A percentile compares a stretch with the other conserved stretches of the same genome.
Conservation (phyloP, 345 rosid genomes). For the Rhizophora mangle region DNA sequence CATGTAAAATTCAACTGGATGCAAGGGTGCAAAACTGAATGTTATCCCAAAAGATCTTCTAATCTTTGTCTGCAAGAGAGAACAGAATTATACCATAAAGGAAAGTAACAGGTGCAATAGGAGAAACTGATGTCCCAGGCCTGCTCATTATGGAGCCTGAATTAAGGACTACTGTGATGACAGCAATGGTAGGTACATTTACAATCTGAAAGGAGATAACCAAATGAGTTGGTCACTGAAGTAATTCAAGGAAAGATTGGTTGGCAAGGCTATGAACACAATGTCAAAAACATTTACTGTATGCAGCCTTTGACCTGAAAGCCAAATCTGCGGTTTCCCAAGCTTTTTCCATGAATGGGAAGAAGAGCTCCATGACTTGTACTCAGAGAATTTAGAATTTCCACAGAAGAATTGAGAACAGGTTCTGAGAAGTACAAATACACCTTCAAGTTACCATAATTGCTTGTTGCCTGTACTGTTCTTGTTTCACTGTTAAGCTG, state of each 20-base stretch:
- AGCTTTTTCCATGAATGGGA: constrained; percentile 51
- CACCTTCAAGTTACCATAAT: constrained; percentile 51
- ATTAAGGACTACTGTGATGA: constrained; percentile 52
- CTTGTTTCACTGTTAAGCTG: constrained; percentile 56
- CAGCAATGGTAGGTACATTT: constrained; percentile 47
- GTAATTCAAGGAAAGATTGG: neutral
- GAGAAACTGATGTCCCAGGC: constrained; percentile 69
- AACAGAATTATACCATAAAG: constrained; percentile 55
- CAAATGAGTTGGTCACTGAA: constrained; percentile 7
- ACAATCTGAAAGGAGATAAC: constrained; percentile 47
- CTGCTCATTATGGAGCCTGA: constrained; percentile 59
- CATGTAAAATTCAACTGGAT: neutral
- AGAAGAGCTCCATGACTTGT: constrained; percentile 56
- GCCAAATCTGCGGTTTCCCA: constrained; percentile 70
- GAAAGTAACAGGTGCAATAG: constrained; percentile 69
- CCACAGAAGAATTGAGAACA: constrained; percentile 62
- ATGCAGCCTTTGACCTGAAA: constrained; percentile 50
- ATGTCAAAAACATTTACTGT: neutral
- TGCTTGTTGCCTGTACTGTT: constrained; percentile 78
- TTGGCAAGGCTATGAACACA: neutral
- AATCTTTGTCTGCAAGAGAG: neutral
- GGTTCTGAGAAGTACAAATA: constrained; percentile 77
- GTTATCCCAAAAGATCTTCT: neutral
- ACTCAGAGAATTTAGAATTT: constrained; percentile 51
- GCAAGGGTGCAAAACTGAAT: neutral